Conservation (phyloP, 441 rosid species). For the Viola pubescens region DNA sequence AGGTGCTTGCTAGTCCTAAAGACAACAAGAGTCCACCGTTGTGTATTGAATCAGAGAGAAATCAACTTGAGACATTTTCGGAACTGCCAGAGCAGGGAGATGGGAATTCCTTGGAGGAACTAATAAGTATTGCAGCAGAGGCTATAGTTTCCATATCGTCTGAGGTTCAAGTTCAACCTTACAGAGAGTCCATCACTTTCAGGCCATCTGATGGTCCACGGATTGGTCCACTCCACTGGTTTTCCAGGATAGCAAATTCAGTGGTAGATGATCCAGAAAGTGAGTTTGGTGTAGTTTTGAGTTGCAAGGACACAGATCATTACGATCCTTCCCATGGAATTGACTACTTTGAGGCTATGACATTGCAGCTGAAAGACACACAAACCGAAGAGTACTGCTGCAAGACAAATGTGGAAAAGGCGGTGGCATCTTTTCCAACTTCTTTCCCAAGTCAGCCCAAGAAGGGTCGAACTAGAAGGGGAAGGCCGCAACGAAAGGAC, state of each 20-base stretch:
- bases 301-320: slow-evolving; percentile 23
- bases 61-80: no score
- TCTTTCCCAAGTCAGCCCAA: slow-evolving; percentile 28
- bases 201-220: slow-evolving; percentile 20
- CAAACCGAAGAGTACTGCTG: slow-evolving; percentile 43
- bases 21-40: no score
- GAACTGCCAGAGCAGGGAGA: no score
- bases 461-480: slow-evolving; percentile 58
- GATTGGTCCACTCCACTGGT: slow-evolving; percentile 59
- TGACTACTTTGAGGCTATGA: slow-evolving; percentile 82
- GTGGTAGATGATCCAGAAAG: slow-evolving; percentile 18
- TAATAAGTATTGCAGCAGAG: slow-evolving; percentile 42
- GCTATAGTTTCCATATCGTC: slow-evolving; percentile 63
- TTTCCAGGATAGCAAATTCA: slow-evolving; percentile 47
- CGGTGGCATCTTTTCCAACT: slow-evolving; percentile 22
- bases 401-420: slow-evolving; percentile 43
- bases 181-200: no score
- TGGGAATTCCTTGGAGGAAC: no score
- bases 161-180: slow-evolving; percentile 8
- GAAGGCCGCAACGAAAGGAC: slow-evolving; percentile 75
- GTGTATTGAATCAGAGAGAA: no score
- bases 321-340: slow-evolving; percentile 25
- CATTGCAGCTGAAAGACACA: slow-evolving; percentile 47
- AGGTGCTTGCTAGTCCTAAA: no score
- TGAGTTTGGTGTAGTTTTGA: slow-evolving; percentile 28